Evolutionary conservation across 192 early-diverging fungal genomes (phyloP).

Genomic region (Chytriomyces sp.): DNA sequence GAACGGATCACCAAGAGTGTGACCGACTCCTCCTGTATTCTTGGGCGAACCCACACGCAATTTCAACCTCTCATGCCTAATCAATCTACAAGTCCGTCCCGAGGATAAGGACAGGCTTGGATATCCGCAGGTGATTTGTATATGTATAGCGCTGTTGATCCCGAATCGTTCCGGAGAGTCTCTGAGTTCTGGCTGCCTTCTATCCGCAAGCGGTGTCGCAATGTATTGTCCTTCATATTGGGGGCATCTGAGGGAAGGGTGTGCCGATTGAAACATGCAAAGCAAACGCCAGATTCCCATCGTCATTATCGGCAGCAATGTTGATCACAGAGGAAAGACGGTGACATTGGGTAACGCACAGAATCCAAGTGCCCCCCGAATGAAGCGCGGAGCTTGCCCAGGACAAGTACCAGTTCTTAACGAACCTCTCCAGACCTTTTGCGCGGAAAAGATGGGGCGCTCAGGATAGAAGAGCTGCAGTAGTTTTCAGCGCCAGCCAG

Average conservation of each 20-base stretch:
- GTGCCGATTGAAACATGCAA: too few species aligned
- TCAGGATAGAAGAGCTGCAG: conserved; percentile 83
- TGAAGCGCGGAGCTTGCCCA: conserved; percentile 93
- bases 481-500: conserved; percentile 85
- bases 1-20: conserved; percentile 96
- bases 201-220: conserved; percentile 87
- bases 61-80: too few species aligned
- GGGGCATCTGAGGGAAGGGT: too few species aligned
- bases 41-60: conserved; percentile 40
- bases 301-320: conserved; percentile 91
- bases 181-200: conserved; percentile 92
- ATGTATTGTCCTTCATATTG: conserved; percentile 56
- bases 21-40: conserved; percentile 93
- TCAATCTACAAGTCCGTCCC: conserved; percentile 74
- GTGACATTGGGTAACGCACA: too few species aligned
- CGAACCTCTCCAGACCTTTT: conserved; percentile 88
- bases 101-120: conserved; percentile 90
- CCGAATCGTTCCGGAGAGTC: conserved; percentile 81
- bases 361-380: conserved; percentile 84
- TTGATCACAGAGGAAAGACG: too few species aligned
- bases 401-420: conserved; percentile 92
- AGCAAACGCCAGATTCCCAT: conserved; percentile 72
- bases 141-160: conserved; percentile 93
- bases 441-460: conserved; percentile 95
- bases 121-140: conserved; percentile 96